Evolutionary conservation across 345 rosid species (phyloP), one percentile per base, ranked within the genome.

Genomic region (Odontarrhena argentea): DNA sequence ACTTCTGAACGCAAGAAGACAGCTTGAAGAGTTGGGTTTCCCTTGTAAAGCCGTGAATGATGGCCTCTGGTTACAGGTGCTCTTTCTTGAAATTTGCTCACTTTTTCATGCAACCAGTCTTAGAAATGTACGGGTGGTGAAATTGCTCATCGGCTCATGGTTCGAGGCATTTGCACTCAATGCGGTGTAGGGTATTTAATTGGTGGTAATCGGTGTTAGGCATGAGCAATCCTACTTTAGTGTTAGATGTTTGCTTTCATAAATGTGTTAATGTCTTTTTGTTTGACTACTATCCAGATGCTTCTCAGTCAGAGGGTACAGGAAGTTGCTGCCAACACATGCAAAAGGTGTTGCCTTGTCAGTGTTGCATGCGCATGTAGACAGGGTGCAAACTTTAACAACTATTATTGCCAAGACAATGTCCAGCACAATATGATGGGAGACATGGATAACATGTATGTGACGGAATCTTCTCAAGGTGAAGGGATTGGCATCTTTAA

Each of bases 31-130:
- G 77, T 76, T 86, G 72, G 98, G 89, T 46, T 90, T 93, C 76
- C 98, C 98, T 50, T 83, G 97, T 85, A 90, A 88, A 82, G 96
- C 98, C 43, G 85, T 90, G 69, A 93, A 93, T 48, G 97, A 93
- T 79, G 92, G 96, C 78, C 96, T 93, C 63, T 93, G 98, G 98
- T 77, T 93, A 67, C 98, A 93, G 97, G 97, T 93, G 72, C 6
- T 38, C 35, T 45, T 66, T 50, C 44, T 26, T 52, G 56, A 48
- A 55, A 40, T 25, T 63, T 63, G 28, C 52, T 48, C 57, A 47
- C 60, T 24, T 57, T 64, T 58, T 71, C 32, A 47, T 48, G 47
- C 50, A 64, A 24, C 32, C 6, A 48, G 44, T 56, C 32, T 9
- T 56, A 40, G 65, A 32, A 55, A 32, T 40, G 44, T n/a, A 13